Percentiles rank a stretch among this genome's conserved stretches.
phyloP scores from a whole-genome alignment of 257 asterid genomes.

The Solanum microdontum region DNA sequence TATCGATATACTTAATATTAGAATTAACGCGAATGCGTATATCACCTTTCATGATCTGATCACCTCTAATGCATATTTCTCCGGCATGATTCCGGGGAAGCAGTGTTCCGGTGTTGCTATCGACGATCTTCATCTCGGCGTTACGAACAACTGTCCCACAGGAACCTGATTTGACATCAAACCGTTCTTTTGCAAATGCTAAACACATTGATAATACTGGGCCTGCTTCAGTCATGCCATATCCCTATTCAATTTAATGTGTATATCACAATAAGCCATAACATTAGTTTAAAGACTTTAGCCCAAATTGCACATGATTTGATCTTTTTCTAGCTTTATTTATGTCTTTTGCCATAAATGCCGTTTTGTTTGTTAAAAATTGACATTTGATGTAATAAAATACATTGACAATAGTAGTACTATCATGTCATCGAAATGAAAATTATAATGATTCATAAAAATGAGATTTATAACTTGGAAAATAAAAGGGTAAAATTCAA shows the following conservation, averaged over 20 bases:
- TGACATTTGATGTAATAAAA: background rate
- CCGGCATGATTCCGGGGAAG: slow-evolving; percentile 22
- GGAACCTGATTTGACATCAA: slow-evolving; percentile 24
- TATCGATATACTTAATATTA: background rate
- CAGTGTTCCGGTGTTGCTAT: slow-evolving; percentile 6
- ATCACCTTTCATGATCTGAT: slow-evolving; percentile 31
- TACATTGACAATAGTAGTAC: background rate
- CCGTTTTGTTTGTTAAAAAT: background rate
- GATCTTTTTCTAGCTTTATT: background rate
- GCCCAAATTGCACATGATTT: background rate
- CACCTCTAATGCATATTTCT: slow-evolving; percentile 30
- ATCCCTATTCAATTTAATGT: slow-evolving; percentile 7
- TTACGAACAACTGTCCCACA: slow-evolving; percentile 28
- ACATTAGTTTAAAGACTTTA: background rate
- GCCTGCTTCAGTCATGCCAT: slow-evolving; percentile 41
- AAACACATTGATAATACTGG: slow-evolving; percentile 28
- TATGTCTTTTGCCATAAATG: background rate
- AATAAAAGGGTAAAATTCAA: background rate
- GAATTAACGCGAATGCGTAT: background rate
- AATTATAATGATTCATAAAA: background rate
- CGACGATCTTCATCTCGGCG: slow-evolving; percentile 27
- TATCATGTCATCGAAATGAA: background rate
- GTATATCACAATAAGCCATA: background rate
- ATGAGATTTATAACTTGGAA: background rate
- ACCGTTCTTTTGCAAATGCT: slow-evolving; percentile 23